Conservation (phyloP, 1,284 basidiomycete species). For the Macrocybe sp. region DNA sequence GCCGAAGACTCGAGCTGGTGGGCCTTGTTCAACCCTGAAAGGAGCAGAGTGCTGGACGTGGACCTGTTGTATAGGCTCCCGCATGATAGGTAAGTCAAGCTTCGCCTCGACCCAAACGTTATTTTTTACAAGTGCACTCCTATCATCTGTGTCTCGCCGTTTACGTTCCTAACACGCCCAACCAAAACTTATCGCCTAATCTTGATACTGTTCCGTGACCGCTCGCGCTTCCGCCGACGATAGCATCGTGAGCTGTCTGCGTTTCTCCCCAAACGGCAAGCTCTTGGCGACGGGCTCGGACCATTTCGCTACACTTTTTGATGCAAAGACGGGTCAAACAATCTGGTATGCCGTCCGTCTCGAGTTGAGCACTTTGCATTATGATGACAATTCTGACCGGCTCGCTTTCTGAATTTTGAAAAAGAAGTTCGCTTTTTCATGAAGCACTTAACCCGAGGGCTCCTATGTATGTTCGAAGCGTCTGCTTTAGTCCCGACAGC, state of each 20-base stretch:
- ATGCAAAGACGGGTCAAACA: conserved; percentile 80
- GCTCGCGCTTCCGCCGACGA: too few species aligned
- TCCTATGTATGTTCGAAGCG: conserved; percentile 81
- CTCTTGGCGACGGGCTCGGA: conserved; percentile 91
- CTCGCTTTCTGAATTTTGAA: conserved; percentile 1
- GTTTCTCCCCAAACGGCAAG: conserved; percentile 87
- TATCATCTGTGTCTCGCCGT: conserved; percentile 35
- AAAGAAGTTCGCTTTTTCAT: conserved; percentile 61
- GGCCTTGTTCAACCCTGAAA: conserved; percentile 90
- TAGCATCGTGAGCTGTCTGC: conserved; percentile 79
- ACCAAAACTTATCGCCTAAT: too few species aligned
- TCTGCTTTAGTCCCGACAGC: conserved; percentile 83
- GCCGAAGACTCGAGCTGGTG: conserved; percentile 85
- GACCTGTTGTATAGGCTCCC: conserved; percentile 83
- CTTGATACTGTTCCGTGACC: too few species aligned
- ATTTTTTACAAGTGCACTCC: neutral
- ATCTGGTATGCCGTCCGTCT: conserved; percentile 51
- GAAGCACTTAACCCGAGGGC: conserved; percentile 59
- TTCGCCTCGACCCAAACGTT: neutral
- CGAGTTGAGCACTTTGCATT: neutral
- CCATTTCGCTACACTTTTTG: conserved; percentile 85
- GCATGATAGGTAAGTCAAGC: conserved; percentile 76
- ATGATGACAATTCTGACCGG: neutral
- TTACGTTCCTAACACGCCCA: too few species aligned
- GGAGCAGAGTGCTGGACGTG: conserved; percentile 84